Evolutionary conservation across 352 stramenopile species (phyloP), one percentile per base, ranked within the genome.

Genomic region (Globisporangium alternatum): DNA sequence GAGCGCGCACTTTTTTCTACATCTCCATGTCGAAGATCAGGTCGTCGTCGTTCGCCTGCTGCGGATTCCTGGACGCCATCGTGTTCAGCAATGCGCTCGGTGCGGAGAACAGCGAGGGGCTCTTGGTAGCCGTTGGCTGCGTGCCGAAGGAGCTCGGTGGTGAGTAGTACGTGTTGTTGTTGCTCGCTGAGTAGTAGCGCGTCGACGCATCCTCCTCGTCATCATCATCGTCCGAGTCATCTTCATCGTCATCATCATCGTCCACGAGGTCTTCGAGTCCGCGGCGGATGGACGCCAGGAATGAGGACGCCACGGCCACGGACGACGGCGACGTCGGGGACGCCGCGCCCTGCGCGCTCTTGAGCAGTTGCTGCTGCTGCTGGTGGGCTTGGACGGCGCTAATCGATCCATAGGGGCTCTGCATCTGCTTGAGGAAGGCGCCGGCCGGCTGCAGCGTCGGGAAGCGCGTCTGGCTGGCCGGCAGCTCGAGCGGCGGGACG

Each of bases 1-100:
- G 9, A 17, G 35, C 35, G n/a, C 13, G 1, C 31, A 21, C 30
- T 67, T 41, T 41, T 41, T 15, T 15, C 35, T 47, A 71, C 53
- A 71, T 64, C 21, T 71, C 65, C 65, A 71, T 68, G 53, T 63
- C 56, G 48, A 71, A 71, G 35, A 71, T 71, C 21, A 71, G 48
- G 25, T 67, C 60, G 30, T 71, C 65, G 33, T 63, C 60, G 28
- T n/a, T 37, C 15, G 43, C 17, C 15, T 63, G 31, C 43, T 9
- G 49, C 28, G 13, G 31, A 56, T 56, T 56, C 49, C 51, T 12
- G 19, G 30, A 56, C 19, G 19, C 51, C 17, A 3, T 28, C 35
- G 12, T 7, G 13, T 25, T 15, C 17, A 30, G 7, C 19, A 56
- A 39, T 25, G 28, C 30, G 51, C 51, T 56, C 30, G 41, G 30